Conservation (phyloP, 164 flowering plant genomes). For the Vitis amurensis region DNA sequence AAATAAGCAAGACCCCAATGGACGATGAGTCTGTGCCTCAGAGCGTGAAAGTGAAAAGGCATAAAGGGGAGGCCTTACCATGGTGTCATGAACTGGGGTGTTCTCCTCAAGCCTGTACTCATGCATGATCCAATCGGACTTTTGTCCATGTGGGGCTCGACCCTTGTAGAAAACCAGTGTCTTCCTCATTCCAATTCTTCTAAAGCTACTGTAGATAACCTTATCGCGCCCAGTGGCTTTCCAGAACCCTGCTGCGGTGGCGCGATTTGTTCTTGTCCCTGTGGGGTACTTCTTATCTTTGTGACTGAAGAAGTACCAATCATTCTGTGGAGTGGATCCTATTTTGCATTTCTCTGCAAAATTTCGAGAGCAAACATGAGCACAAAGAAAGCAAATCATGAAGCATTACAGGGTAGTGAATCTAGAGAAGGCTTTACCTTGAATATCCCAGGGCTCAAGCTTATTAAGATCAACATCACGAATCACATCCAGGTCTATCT, state of each 20-base stretch:
- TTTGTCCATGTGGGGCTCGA: conserved; percentile 91
- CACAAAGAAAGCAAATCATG: not conserved
- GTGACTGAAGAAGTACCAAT: conserved; percentile 97
- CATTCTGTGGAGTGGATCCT: conserved; percentile 88
- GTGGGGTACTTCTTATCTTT: conserved; percentile 93
- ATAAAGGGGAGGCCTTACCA: conserved; percentile 18
- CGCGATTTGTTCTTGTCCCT: conserved; percentile 86
- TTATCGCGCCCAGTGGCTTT: conserved; percentile 97
- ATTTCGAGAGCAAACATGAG: not conserved
- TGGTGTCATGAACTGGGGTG: conserved; percentile 21
- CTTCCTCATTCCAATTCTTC: conserved; percentile 84
- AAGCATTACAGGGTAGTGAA: too few relatives aligned
- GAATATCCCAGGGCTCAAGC: conserved; percentile 96
- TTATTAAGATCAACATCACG: conserved; percentile 91
- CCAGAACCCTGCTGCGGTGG: conserved; percentile 93
- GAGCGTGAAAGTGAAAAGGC: too few relatives aligned
- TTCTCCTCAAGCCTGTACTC: conserved; percentile 83
- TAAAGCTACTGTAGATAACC: conserved; percentile 62
- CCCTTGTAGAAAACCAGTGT: conserved; percentile 88
- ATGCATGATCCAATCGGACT: conserved; percentile 97
- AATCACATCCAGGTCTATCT: conserved; percentile 88
- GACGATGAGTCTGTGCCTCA: too few relatives aligned
- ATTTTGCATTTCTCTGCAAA: conserved; percentile 76
- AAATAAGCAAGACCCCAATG: too few relatives aligned
- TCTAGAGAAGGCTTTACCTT: conserved; percentile 46